A percentile compares a stretch with the other conserved stretches of the same genome.
phyloP scores from a whole-genome alignment of 768 basidiomycete species.

The Mycena sanguinolenta region DNA sequence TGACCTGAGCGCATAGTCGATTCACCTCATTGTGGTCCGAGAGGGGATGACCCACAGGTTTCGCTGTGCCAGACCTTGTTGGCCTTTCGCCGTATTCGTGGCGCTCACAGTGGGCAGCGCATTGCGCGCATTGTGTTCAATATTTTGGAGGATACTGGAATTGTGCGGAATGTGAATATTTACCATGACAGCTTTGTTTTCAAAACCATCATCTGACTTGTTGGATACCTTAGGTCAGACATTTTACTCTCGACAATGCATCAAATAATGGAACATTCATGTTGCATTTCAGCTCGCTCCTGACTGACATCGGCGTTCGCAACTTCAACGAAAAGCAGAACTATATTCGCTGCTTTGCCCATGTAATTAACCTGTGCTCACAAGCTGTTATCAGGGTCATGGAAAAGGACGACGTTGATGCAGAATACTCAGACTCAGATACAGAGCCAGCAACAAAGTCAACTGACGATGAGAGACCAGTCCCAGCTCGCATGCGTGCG shows the following conservation, averaged over 20 bases:
- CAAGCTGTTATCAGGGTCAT: slow-evolving; percentile 14
- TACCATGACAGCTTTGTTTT: slow-evolving; percentile 1
- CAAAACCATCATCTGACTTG: slow-evolving; percentile 1
- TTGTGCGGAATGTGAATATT: slow-evolving; percentile 5
- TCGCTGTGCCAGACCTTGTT: background rate
- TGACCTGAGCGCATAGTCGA: background rate
- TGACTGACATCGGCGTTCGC: background rate
- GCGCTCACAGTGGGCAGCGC: too few species aligned
- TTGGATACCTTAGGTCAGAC: slow-evolving; percentile 1
- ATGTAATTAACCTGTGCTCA: background rate
- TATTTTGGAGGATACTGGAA: slow-evolving; percentile 4
- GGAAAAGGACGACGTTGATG: slow-evolving; percentile 11
- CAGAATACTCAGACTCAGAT: slow-evolving; percentile 1
- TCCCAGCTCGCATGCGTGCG: background rate
- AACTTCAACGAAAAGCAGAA: background rate
- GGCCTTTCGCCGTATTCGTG: background rate
- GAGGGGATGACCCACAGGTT: background rate
- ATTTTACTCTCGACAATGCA: slow-evolving; percentile 2
- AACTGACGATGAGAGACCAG: background rate
- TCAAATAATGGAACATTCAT: slow-evolving; percentile 3
- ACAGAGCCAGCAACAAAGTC: slow-evolving; percentile 1
- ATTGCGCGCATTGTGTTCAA: background rate
- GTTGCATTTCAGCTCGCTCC: background rate
- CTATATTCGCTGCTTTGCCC: too few species aligned
- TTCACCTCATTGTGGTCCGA: background rate